Evolutionary conservation across 768 basidiomycete genomes (phyloP), one percentile per base, ranked within the genome.

Genomic region (Macrolepiota dolichaula): DNA sequence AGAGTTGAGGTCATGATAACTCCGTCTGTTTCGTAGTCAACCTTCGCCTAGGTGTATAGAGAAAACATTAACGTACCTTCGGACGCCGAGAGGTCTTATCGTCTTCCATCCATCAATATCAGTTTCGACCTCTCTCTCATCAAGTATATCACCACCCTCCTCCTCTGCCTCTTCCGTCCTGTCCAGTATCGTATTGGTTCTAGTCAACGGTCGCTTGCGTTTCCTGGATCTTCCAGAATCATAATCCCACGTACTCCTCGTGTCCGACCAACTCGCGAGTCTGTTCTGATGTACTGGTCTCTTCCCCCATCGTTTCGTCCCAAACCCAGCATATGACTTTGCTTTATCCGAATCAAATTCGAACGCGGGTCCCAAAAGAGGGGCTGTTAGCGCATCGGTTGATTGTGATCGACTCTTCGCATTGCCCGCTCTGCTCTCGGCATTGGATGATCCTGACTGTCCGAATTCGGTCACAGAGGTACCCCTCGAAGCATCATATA

Each of bases 1-100:
- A n/a, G 82, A 79, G 29, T 73, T 68, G 1, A 86, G 67, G 70
- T 86, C 86, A 62, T 89, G 85, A 67, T 88, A 88, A 64, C 89
- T 90, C 52, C 88, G 77, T 50, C 89, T 44, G 27, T 36, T n/a
- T 51, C 40, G 49, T 46, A 19, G 53, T 47, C 36, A 60, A 61
- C 5, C 9, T 59, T n/a, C 44, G 51, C 55, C 63, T 36, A 17
- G 29, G 40, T 47, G 19, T 24, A 27, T n/a, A 15, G n/a, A 51
- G 51, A 15, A 54, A 15, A 36, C 22, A 66, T 60, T 53, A 54
- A 47, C 59, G 58, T 42, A 75, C 78, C 76, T 68, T 55, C 63
- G 67, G 63, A 65, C 69, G 55, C 62, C 40, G 59, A 61, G 42
- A 50, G 56, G n/a, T 47, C 65, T 64, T 12, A 58, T 51, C 15